These are phyloP conservation scores for Jimgerdemannia flammicorona DNA, from an alignment of 192 early-diverging fungal species.

Conservation along the genomic window DNA sequence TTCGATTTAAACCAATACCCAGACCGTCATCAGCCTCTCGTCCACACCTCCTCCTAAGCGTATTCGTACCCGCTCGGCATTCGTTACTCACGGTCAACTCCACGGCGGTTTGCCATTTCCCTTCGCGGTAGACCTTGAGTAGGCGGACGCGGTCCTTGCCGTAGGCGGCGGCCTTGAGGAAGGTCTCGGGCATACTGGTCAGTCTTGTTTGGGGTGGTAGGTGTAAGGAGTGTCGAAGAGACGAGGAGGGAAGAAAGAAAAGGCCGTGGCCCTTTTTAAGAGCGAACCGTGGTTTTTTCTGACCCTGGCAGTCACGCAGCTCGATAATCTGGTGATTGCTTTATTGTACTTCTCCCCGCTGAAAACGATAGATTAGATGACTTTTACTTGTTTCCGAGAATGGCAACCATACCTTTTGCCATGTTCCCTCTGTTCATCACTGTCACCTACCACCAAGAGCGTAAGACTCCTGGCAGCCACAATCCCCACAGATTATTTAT, in stretches of 20 bases:
- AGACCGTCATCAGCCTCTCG: background rate
- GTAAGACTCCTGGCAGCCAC: too few species aligned
- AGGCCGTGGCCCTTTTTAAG: background rate
- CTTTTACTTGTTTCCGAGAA: too few species aligned
- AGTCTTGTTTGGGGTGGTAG: background rate
- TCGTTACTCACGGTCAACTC: slow-evolving; percentile 58
- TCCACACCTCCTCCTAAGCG: background rate
- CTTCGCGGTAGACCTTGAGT: slow-evolving; percentile 63
- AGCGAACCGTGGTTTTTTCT: too few species aligned
- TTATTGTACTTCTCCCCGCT: too few species aligned
- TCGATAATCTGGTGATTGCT: too few species aligned
- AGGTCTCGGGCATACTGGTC: slow-evolving; percentile 23
- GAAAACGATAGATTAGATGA: too few species aligned
- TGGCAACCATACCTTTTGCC: too few species aligned
- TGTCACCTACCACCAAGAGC: too few species aligned
- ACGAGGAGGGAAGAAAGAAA: slow-evolving; percentile 9
- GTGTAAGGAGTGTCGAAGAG: background rate
- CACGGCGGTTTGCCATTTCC: slow-evolving; percentile 58
- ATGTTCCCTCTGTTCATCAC: too few species aligned
- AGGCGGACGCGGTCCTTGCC: slow-evolving; percentile 75
- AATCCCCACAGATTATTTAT: too few species aligned
- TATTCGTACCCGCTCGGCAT: background rate
- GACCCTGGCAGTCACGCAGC: too few species aligned
- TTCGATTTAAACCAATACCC: background rate
- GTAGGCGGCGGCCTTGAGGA: slow-evolving; percentile 59